Base-by-base conservation (phyloP, 768 basidiomycete genomes). In the Xerocomus brunneocitrinus region DNA sequence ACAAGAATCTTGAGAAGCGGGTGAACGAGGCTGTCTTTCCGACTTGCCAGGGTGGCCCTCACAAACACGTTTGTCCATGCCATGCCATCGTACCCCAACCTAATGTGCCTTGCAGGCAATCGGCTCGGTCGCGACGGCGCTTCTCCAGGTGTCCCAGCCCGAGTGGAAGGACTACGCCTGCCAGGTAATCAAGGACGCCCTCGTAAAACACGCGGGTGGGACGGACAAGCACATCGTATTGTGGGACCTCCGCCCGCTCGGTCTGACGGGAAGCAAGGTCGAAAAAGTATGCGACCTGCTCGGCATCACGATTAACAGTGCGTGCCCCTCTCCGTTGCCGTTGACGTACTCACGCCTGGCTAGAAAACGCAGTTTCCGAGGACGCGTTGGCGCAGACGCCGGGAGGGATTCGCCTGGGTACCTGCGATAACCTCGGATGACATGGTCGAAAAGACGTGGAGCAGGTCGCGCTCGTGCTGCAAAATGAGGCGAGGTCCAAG, bases 21-120 rank as follows among this genome's bases (percentile, higher is more conserved):
- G 85, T 99, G 64, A 98, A 98, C 70, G 91, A 95, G 39, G 95
- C 97, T 47, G 95, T 99, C 58, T 99, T 99, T 85, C 97, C 97
- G 53, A 95, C 97, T 34, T 98, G 97, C 81, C 97, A 98, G 75
- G 97, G 97, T 73, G 97, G 95, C 46, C 97, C 95, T 41, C 97
- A 98, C 79, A 98, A 98, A 78, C 94, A 99, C 76, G 89, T 90
- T 52, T 52, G 83, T 71, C 46, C 41, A 19, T 8, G 22, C 13
- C 25, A 39, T 54, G 39, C 24, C 30, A 36, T 52, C n/a, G 48
- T 38, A 28, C 47, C 22, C 25, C 25, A 22, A 12, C 6, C 31
- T 14, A 36, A 24, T n/a, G 9, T 41, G 48, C 24, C 16, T 16
- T 39, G 16, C 58, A 92, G 89, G 92, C 95, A 59, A 98, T 99